Evolutionary conservation across 2,329 filamentous ascomycete genomes (phyloP), one percentile per base, ranked within the genome.

Genomic region (Epicoccum nigrum): DNA sequence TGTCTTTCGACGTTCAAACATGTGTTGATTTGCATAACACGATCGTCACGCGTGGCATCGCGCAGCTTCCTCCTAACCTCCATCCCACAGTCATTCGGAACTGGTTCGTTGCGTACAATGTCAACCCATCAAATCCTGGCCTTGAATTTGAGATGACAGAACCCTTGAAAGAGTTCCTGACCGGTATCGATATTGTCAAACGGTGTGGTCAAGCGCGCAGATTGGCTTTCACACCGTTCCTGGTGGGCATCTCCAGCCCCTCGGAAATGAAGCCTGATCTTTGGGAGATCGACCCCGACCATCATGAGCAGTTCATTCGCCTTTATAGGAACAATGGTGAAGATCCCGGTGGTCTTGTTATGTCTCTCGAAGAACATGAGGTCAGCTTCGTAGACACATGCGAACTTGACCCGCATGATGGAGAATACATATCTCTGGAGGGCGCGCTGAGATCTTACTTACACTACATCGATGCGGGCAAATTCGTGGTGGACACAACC

Each of bases 211-310:
- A 38, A 28, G 32, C 21, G 12, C 42, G 28, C 42, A n/a, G n/a
- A n/a, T 23, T 45, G 37, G 33, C 42, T 4, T 45, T 38, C 30
- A 45, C 42, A 5, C 42, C 33, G 33, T 45, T 45, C 33, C 23
- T 38, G 15, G 20, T 37, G n/a, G 33, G 32, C 12, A 37, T 38
- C 37, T 35, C 42, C 20, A 16, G 23, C 28, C 42, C 33, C 7
- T 5, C 23, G 20, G 42, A 45, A 20, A 20, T 45, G 42, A 21
- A 37, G 23, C 42, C n/a, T 21, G 42, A 45, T 20, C 21, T 38
- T 16, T 45, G 42, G 42, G 33, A 38, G 37, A n/a, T n/a, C n/a
- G 33, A 23, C 37, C 15, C 21, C 13, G 23, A 38, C 28, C 32
- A 45, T 17, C 37, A 45, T 23, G 17, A 28, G 16, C 21, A 38